Evolutionary conservation across 768 basidiomycete species (phyloP).

Genomic region (Mycena galericulata): DNA sequence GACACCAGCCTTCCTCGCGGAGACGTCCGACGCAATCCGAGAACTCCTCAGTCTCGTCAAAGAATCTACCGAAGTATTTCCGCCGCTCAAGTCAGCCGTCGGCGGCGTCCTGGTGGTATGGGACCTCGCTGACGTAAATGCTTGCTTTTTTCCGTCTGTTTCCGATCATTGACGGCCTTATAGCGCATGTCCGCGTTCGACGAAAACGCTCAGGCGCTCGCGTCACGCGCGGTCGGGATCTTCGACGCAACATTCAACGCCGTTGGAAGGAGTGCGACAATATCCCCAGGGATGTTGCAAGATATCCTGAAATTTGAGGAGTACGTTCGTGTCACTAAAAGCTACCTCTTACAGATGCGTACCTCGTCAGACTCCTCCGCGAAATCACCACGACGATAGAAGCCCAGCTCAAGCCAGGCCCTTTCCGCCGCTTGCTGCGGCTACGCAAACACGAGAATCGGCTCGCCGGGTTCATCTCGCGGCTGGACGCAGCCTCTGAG

Average conservation of each 20-base stretch:
- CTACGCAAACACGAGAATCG: constrained; percentile 1
- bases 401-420: neutral
- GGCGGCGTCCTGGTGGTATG: constrained; percentile 1
- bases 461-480: neutral
- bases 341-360: neutral
- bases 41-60: neutral
- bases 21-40: neutral
- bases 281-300: neutral
- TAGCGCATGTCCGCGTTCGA: neutral
- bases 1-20: too few species aligned
- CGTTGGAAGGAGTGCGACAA: neutral
- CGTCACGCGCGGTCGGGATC: neutral
- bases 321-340: neutral
- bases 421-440: neutral
- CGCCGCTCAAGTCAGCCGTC: neutral
- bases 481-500: constrained; percentile 3
- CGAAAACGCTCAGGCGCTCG: neutral
- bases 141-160: neutral
- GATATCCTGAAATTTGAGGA: neutral
- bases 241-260: neutral
- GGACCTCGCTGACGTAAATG: neutral
- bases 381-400: neutral
- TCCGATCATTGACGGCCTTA: too few species aligned
- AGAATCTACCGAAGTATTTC: neutral
- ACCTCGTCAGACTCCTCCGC: neutral